Conservation (phyloP, 352 stramenopile genomes). For the Globisporangium emineosum region DNA sequence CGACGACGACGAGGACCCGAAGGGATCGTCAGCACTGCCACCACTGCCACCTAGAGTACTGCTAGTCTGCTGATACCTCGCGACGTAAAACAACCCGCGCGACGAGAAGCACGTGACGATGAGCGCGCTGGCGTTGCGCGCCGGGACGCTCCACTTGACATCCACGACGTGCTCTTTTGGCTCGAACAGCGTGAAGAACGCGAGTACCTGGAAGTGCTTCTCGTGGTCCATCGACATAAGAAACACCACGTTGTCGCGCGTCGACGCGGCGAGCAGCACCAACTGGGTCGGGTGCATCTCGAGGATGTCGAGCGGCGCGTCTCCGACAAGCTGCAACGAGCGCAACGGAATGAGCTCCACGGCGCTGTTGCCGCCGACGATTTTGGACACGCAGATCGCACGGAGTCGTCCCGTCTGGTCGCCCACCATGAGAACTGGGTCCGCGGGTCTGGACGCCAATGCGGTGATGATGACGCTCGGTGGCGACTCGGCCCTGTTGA, state of each 20-base stretch:
- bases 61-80: constrained; percentile 25
- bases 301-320: constrained; percentile 44
- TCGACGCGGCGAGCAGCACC: constrained; percentile 54
- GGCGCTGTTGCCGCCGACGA: constrained; percentile 35
- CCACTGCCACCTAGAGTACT: not conserved
- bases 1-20: constrained; percentile 4
- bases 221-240: constrained; percentile 71
- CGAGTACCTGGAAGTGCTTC: constrained; percentile 58
- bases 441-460: constrained; percentile 36
- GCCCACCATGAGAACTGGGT: constrained; percentile 61
- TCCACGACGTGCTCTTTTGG: constrained; percentile 44
- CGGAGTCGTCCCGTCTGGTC: constrained; percentile 59
- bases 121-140: constrained; percentile 35
- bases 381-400: constrained; percentile 49
- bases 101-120: constrained; percentile 59
- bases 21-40: not conserved
- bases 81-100: constrained; percentile 45
- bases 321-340: constrained; percentile 40
- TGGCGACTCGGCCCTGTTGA: not conserved
- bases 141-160: constrained; percentile 50
- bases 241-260: constrained; percentile 37
- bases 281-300: constrained; percentile 57
- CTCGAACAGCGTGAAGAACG: constrained; percentile 42
- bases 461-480: constrained; percentile 39
- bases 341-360: constrained; percentile 69